Base-by-base conservation (phyloP, 1,284 basidiomycete species). In the Ganoderma leucocontextum region DNA sequence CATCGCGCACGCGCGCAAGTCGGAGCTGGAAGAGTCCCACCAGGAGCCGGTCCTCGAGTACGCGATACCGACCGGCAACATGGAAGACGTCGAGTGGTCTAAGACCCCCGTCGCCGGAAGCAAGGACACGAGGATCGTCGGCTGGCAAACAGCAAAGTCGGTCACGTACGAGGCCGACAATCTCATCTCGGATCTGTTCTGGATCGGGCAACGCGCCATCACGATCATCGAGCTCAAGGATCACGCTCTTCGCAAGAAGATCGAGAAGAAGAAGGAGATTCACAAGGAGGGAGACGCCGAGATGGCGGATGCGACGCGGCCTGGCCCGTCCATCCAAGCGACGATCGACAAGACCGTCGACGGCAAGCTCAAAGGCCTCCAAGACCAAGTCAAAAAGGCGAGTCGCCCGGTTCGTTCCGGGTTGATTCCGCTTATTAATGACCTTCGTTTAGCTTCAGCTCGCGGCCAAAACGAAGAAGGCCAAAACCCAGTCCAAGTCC, bases 261-360 rank as follows among this genome's bases (percentile, higher is more conserved):
- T 41, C 69, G 70, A 47, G 60, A 66, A 39, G 41, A 36, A 62
- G 67, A 44, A 53, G 59, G 29, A 19, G 41, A 36, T 61, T 22
- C 17, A 63, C 15, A 52, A 63, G 22, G 6, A 8, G 15, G 41
- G n/a, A n/a, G 59, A 60, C 22, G 12, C 38, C 47, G 67, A 71
- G 67, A 74, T 74, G 73, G 65, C 63, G 36, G 73, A 75, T 38
- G 67, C 52, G n/a, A 63, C 73, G 9, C 60, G 65, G 60, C 61
- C 72, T 15, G 74, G 74, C 44, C 71, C 72, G 22, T 73, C 73
- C 15, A 61, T 74, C 38, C 73, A 74, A 52, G 72, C 73, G 17
- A 33, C 70, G 22, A 42, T 75, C 33, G 73, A 74, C 63, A 74
- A 74, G 65, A 65, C 65, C 42, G 63, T 75, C 47, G 22, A 39